phyloP scores from a whole-genome alignment of 2,329 filamentous ascomycete genomes.

The Pyrenochaeta sp. region DNA sequence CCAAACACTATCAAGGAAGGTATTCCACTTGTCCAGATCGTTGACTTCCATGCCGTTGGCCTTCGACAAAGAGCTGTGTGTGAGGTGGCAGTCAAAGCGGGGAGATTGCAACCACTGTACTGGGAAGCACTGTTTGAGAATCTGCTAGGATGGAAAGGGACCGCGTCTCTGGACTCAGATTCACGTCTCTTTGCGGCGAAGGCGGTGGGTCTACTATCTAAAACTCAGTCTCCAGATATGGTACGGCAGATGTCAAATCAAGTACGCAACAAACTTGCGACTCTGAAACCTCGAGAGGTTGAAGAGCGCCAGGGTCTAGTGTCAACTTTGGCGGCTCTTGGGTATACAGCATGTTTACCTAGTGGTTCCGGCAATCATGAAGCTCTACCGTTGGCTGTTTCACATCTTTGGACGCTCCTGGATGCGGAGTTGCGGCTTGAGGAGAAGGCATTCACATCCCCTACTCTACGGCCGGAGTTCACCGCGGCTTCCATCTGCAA shows the following conservation, averaged over 20 bases:
- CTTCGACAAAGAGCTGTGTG: slow-evolving; percentile 83
- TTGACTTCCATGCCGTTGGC: slow-evolving; percentile 94
- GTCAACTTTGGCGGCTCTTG: slow-evolving; percentile 58
- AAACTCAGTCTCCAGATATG: slow-evolving; percentile 49
- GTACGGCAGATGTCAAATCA: slow-evolving; percentile 50
- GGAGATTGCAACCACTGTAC: slow-evolving; percentile 69
- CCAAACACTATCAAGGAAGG: slow-evolving; percentile 83
- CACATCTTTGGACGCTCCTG: slow-evolving; percentile 43
- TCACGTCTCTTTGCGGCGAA: slow-evolving; percentile 76
- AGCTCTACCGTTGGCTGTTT: slow-evolving; percentile 18
- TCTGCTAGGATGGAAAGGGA: slow-evolving; percentile 84
- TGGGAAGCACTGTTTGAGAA: slow-evolving; percentile 75
- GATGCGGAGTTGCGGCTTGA: slow-evolving; percentile 45
- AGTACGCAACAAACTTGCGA: slow-evolving; percentile 56
- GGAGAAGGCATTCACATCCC: slow-evolving; percentile 50
- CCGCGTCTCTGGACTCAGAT: slow-evolving; percentile 78
- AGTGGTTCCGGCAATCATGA: not conserved
- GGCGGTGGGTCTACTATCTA: slow-evolving; percentile 69
- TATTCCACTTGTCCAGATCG: slow-evolving; percentile 84
- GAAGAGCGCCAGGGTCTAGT: slow-evolving; percentile 76
- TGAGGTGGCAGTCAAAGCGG: slow-evolving; percentile 75
- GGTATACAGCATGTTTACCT: slow-evolving; percentile 13
- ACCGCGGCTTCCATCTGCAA: slow-evolving; percentile 68
- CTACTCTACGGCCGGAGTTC: slow-evolving; percentile 67
- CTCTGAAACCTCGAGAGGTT: slow-evolving; percentile 65